A percentile compares a stretch with the other conserved stretches of the same genome.
Conservation (phyloP, 2,329 filamentous ascomycete species). For the Endothia cerciana region DNA sequence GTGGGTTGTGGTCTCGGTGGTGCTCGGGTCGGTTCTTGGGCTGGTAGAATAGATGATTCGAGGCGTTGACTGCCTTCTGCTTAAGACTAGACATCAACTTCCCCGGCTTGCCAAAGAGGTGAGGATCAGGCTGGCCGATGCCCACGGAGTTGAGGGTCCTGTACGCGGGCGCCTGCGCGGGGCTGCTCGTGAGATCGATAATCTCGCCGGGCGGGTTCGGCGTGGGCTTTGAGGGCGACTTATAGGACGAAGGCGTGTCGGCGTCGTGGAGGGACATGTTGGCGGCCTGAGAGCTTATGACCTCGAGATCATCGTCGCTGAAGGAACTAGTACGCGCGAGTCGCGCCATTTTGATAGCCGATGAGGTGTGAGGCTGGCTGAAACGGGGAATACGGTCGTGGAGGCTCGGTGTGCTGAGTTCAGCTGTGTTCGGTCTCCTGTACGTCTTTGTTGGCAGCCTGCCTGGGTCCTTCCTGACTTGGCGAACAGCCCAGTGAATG, state of each 20-base stretch:
- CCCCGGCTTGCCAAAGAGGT: slow-evolving; percentile 44
- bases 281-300: slow-evolving; percentile 41
- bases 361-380: background rate
- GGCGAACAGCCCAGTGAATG: slow-evolving; percentile 6
- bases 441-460: background rate
- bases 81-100: slow-evolving; percentile 56
- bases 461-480: background rate
- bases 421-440: background rate
- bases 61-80: slow-evolving; percentile 52
- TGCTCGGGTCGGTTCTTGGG: slow-evolving; percentile 61
- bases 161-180: slow-evolving; percentile 23
- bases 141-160: slow-evolving; percentile 22
- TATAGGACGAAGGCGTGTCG: slow-evolving; percentile 23
- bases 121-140: slow-evolving; percentile 33
- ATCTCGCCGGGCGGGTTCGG: slow-evolving; percentile 38
- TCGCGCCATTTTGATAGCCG: slow-evolving; percentile 32
- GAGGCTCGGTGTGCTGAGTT: background rate
- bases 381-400: background rate
- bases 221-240: slow-evolving; percentile 45
- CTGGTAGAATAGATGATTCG: slow-evolving; percentile 51
- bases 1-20: slow-evolving; percentile 54
- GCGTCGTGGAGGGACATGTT: slow-evolving; percentile 30
- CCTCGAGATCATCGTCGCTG: slow-evolving; percentile 42
- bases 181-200: slow-evolving; percentile 39
- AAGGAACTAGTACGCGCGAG: slow-evolving; percentile 39